Percentiles rank a stretch among this genome's conserved stretches.
These are phyloP conservation scores for Musa balbisiana DNA, from an alignment of 202 grass and related monocot species.

Conservation along the genomic window DNA sequence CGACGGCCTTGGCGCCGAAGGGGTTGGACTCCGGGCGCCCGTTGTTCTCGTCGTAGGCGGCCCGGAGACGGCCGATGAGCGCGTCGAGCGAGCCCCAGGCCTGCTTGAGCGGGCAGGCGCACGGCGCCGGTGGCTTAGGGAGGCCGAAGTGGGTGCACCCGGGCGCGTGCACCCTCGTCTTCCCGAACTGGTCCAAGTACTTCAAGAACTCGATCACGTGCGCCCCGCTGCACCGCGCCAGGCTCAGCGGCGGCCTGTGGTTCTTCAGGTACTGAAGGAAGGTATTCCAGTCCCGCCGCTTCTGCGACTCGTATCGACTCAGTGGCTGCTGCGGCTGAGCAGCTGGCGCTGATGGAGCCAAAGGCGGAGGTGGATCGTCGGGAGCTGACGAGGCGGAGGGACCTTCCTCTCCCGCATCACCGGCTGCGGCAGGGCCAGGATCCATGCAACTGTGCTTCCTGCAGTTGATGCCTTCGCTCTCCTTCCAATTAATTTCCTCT, in stretches of 20 bases:
- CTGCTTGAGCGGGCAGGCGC: slow-evolving; percentile 73
- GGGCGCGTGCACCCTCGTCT: slow-evolving; percentile 86
- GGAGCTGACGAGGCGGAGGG: too few relatives aligned
- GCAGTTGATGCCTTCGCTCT: not conserved
- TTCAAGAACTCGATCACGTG: slow-evolving; percentile 98
- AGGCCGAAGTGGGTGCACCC: slow-evolving; percentile 76
- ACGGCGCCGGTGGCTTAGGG: slow-evolving; percentile 67
- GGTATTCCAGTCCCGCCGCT: slow-evolving; percentile 96
- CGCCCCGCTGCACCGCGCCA: slow-evolving; percentile 72
- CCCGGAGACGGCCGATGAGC: slow-evolving; percentile 88
- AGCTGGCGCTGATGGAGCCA: not conserved
- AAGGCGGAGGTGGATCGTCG: not conserved
- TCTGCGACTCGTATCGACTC: slow-evolving; percentile 96
- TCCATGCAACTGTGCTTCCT: not conserved
- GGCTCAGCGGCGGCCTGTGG: slow-evolving; percentile 79
- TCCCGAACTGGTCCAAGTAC: slow-evolving; percentile 98
- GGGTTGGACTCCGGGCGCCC: slow-evolving; percentile 24
- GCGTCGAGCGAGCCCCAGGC: slow-evolving; percentile 99
- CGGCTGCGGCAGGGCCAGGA: not conserved
- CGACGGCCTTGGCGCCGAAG: slow-evolving; percentile 40
- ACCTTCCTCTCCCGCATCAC: not conserved
- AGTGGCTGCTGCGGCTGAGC: slow-evolving; percentile 19
- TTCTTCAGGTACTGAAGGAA: slow-evolving; percentile 86
- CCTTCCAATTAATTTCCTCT: not conserved
- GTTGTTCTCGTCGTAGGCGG: slow-evolving; percentile 91